Conservation (phyloP, 2,329 filamentous ascomycete genomes). For the Pezicula neosporulosa region DNA sequence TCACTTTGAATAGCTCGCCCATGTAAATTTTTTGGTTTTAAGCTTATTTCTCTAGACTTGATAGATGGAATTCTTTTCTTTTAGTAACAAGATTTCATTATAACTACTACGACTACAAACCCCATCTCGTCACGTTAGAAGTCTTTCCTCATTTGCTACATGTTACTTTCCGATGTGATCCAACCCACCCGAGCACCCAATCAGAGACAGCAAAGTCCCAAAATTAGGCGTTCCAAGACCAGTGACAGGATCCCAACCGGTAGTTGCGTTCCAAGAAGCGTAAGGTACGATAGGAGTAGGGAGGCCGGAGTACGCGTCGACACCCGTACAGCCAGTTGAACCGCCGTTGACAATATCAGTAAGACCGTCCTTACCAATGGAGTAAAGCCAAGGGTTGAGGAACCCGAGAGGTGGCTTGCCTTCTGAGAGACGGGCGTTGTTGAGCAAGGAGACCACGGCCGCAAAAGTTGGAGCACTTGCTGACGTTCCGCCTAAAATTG, state of each 20-base stretch:
- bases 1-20: no score
- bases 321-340: slow-evolving; percentile 33
- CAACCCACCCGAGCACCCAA: no score
- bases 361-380: slow-evolving; percentile 40
- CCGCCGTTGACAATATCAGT: slow-evolving; percentile 41
- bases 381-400: slow-evolving; percentile 59
- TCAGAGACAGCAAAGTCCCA: slow-evolving; percentile 28
- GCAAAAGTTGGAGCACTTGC: slow-evolving; percentile 48
- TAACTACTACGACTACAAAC: no score
- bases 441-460: slow-evolving; percentile 56
- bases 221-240: slow-evolving; percentile 46
- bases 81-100: no score
- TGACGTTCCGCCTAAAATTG: slow-evolving; percentile 40
- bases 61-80: no score
- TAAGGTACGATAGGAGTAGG: slow-evolving; percentile 24
- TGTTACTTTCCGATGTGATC: no score
- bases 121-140: no score
- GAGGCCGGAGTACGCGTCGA: slow-evolving; percentile 12
- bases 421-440: slow-evolving; percentile 52
- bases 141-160: no score
- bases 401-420: slow-evolving; percentile 47
- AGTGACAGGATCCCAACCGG: slow-evolving; percentile 44
- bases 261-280: slow-evolving; percentile 38
- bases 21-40: no score
- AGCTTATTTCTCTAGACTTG: no score